These are phyloP conservation scores for Pleomassaria siparia DNA, from an alignment of 2,329 filamentous ascomycete species.

Conservation along the genomic window DNA sequence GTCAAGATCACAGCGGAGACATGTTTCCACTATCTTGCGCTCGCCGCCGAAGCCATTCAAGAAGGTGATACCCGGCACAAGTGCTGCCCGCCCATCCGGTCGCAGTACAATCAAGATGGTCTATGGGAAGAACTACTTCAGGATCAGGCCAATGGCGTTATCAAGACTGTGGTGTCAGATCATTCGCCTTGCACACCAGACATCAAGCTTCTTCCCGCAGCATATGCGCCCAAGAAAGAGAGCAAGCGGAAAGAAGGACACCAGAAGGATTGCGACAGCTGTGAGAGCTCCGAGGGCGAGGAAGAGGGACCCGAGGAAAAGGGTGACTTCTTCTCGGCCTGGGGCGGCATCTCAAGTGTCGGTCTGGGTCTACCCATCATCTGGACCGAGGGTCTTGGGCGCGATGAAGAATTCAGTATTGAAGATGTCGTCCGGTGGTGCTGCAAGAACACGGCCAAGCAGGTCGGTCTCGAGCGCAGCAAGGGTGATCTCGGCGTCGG, in stretches of 20 bases:
- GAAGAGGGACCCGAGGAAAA: conserved; percentile 45
- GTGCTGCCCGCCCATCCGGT: conserved; percentile 90
- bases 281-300: conserved; percentile 29
- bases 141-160: conserved; percentile 66
- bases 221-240: conserved; percentile 58
- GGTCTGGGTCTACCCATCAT: conserved; percentile 90
- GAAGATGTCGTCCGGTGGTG: conserved; percentile 84
- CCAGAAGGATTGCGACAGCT: conserved; percentile 39
- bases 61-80: conserved; percentile 91
- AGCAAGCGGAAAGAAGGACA: conserved; percentile 33
- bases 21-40: conserved; percentile 90
- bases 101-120: conserved; percentile 75
- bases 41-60: conserved; percentile 78
- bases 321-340: conserved; percentile 93
- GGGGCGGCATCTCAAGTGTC: conserved; percentile 94
- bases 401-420: conserved; percentile 59
- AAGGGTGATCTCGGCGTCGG: conserved; percentile 83
- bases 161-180: conserved; percentile 89
- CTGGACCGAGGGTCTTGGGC: conserved; percentile 71
- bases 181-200: conserved; percentile 96
- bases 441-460: conserved; percentile 79
- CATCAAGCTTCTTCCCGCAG: conserved; percentile 79
- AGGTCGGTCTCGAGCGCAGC: conserved; percentile 78
- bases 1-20: conserved; percentile 91
- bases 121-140: conserved; percentile 78